A percentile compares a stretch with the other conserved stretches of the same genome.
phyloP scores from a whole-genome alignment of 176 grass and related monocot genomes.

The Otatea glauca region DNA sequence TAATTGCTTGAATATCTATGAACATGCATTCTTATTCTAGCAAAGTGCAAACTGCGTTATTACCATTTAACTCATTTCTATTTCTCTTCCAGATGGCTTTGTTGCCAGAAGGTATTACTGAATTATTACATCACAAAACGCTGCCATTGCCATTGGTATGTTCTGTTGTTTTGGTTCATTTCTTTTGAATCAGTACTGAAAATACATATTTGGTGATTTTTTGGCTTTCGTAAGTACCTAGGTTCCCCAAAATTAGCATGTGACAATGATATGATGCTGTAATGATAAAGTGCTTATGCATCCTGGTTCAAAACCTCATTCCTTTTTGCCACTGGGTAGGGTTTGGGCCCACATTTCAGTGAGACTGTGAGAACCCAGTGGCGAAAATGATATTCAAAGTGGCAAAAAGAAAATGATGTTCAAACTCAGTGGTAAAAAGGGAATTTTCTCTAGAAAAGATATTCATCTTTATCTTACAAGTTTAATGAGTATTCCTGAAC shows the following conservation, averaged over 20 bases:
- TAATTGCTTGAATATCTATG: conserved; percentile 29
- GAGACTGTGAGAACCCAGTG: neutral
- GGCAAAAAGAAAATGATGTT: neutral
- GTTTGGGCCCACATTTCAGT: neutral
- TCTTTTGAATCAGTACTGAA: conserved; percentile 37
- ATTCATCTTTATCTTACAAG: neutral
- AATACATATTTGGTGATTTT: conserved; percentile 4
- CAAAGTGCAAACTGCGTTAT: conserved; percentile 24
- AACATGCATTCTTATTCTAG: conserved; percentile 39
- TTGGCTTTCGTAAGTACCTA: conserved; percentile 13
- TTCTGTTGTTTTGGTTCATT: conserved; percentile 43
- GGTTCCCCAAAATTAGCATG: conserved; percentile 25
- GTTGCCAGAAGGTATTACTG: conserved; percentile 96
- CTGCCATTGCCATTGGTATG: conserved; percentile 89
- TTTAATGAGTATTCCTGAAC: conserved; percentile 15
- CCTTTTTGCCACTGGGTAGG: neutral
- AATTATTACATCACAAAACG: conserved; percentile 80
- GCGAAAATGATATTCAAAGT: conserved; percentile 1
- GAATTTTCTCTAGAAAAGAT: neutral
- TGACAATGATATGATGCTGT: conserved; percentile 18
- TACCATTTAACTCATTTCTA: conserved; percentile 36
- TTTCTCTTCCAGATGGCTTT: conserved; percentile 82
- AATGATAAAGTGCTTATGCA: neutral
- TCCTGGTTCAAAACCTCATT: conserved; percentile 33
- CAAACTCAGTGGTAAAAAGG: neutral